These are phyloP conservation scores for Fistulinella prunicolor DNA, from an alignment of 768 basidiomycete species.

Conservation along the genomic window DNA sequence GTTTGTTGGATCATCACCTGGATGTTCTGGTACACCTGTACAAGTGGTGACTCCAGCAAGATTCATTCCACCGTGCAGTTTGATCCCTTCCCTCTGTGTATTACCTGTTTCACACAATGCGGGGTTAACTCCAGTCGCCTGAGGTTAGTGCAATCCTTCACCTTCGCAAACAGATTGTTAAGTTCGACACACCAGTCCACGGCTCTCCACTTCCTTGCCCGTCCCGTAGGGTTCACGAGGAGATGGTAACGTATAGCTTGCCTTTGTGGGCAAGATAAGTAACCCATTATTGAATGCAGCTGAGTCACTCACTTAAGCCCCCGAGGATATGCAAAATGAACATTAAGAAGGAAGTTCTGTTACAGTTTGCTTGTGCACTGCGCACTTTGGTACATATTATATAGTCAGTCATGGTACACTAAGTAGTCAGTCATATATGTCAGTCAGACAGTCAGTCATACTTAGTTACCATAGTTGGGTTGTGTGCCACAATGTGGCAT, in stretches of 20 bases:
- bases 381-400: no score
- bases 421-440: no score
- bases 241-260: not conserved
- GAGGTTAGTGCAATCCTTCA: no score
- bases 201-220: constrained; percentile 26
- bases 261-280: not conserved
- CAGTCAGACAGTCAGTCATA: no score
- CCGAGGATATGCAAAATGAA: not conserved
- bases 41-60: not conserved
- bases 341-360: constrained; percentile 14
- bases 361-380: no score
- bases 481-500: no score
- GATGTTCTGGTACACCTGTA: not conserved
- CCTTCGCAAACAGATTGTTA: constrained; percentile 45
- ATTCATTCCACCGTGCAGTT: not conserved
- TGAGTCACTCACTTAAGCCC: constrained; percentile 7
- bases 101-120: not conserved
- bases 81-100: not conserved
- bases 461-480: no score
- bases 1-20: not conserved
- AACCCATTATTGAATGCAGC: not conserved
- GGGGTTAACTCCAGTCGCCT: no score
- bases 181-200: constrained; percentile 43
- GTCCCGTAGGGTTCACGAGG: constrained; percentile 38
- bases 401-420: no score